Evolutionary conservation across 1,284 basidiomycete genomes (phyloP).

Genomic region (Melampsora occidentalis): DNA sequence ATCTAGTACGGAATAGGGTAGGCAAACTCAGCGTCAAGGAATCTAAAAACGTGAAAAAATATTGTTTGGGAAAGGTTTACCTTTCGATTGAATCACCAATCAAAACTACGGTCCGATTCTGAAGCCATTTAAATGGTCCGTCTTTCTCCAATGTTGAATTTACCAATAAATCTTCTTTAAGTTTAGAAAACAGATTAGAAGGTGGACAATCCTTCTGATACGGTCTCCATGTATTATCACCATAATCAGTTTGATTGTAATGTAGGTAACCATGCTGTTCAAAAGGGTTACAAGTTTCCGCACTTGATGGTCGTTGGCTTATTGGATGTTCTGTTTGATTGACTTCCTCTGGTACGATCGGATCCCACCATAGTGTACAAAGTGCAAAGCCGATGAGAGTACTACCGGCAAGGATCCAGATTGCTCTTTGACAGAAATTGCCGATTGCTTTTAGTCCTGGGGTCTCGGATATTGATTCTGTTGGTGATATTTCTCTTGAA

Average conservation of each 20-base stretch:
- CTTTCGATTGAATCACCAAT: conserved; percentile 20
- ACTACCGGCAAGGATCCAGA: conserved; percentile 32
- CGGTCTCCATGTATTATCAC: conserved; percentile 24
- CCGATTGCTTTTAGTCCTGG: not conserved
- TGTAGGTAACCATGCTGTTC: conserved; percentile 9
- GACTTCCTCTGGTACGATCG: conserved; percentile 6
- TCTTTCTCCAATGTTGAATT: not conserved
- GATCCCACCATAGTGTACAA: conserved; percentile 37
- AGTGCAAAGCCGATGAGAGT: conserved; percentile 34
- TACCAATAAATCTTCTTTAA: conserved; percentile 15
- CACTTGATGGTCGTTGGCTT: not conserved
- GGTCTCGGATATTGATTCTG: not conserved
- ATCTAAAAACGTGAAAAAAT: not conserved
- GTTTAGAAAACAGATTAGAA: conserved; percentile 9
- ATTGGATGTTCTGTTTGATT: not conserved
- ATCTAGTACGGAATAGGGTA: not conserved
- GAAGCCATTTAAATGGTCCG: conserved; percentile 20
- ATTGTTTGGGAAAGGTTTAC: not conserved
- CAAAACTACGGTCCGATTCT: conserved; percentile 21
- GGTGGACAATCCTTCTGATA: conserved; percentile 6
- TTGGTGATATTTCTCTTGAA: not conserved
- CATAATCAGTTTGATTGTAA: conserved; percentile 12
- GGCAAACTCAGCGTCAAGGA: not conserved
- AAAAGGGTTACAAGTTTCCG: conserved; percentile 12
- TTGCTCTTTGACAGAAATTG: conserved; percentile 10